These are phyloP conservation scores for Castanopsis chinensis DNA, from an alignment of 306 rosid genomes.

Conservation along the genomic window DNA sequence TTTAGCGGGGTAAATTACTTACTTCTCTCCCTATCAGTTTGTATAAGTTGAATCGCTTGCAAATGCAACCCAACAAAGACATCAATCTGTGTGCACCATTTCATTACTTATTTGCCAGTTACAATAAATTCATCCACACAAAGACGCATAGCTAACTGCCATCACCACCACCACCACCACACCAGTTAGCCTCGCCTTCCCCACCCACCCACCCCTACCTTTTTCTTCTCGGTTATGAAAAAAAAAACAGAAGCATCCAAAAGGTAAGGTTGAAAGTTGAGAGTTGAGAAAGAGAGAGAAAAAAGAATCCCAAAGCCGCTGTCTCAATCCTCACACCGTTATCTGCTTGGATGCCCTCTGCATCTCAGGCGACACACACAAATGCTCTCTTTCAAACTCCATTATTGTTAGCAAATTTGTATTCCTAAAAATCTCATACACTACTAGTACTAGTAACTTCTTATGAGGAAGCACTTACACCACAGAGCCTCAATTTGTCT, in stretches of 20 bases:
- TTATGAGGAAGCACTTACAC: not conserved
- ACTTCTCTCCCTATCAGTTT: not conserved
- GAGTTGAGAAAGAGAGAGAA: constrained; percentile 21
- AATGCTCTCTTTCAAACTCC: not conserved
- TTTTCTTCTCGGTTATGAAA: constrained; percentile 28
- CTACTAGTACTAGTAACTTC: not conserved
- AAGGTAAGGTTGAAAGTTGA: constrained; percentile 37
- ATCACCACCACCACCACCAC: constrained; percentile 19
- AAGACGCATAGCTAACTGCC: constrained; percentile 63
- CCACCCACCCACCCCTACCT: constrained; percentile 8
- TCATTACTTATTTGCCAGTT: constrained; percentile 6
- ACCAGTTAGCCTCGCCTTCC: constrained; percentile 23
- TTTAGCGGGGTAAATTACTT: too few species aligned
- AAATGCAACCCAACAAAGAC: not conserved
- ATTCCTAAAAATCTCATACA: not conserved
- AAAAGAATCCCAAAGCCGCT: constrained; percentile 57
- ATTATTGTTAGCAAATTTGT: not conserved
- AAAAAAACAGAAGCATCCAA: constrained; percentile 57
- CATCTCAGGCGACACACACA: not conserved
- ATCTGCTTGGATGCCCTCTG: constrained; percentile 57
- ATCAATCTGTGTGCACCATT: not conserved
- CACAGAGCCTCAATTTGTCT: not conserved
- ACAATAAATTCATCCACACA: constrained; percentile 35
- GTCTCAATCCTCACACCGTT: constrained; percentile 81
- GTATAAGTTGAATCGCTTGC: not conserved